phyloP scores from a whole-genome alignment of 345 rosid genomes.

The Eucalyptus pauciflora region DNA sequence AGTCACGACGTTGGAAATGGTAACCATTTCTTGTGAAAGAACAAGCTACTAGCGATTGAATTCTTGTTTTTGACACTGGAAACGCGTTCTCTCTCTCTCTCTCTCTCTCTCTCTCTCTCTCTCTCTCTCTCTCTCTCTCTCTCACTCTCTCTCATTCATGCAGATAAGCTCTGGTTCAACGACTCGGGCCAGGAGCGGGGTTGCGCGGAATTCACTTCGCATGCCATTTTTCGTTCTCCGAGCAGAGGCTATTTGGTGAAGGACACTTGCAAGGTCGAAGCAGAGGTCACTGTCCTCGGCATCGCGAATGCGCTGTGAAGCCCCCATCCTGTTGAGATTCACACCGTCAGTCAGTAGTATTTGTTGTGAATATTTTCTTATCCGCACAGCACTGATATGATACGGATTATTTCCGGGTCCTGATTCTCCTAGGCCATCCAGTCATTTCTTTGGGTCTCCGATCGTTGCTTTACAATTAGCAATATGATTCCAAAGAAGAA shows the following conservation, averaged over 20 bases:
- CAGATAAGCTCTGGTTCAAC: conserved; percentile 18
- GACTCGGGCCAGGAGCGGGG: not conserved
- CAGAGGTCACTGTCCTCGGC: conserved; percentile 21
- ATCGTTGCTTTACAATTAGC: not conserved
- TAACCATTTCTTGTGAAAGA: not conserved
- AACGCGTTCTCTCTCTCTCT: too few species aligned
- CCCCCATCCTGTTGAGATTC: not conserved
- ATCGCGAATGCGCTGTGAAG: not conserved
- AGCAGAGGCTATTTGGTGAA: not conserved
- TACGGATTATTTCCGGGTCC: not conserved
- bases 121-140: not conserved
- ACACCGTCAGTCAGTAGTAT: not conserved
- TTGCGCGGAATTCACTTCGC: conserved; percentile 7
- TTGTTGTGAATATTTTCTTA: not conserved
- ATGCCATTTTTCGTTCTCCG: not conserved
- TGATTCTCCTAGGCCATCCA: not conserved
- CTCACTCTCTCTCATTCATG: not conserved
- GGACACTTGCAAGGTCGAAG: too few species aligned
- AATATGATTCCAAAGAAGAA: not conserved
- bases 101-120: too few species aligned
- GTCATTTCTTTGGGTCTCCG: not conserved
- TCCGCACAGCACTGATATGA: not conserved
- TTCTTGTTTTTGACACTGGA: not conserved
- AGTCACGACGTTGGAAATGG: conserved; percentile 1
- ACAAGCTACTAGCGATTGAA: not conserved